Conservation (phyloP, 306 rosid species). For the Betula pendula region DNA sequence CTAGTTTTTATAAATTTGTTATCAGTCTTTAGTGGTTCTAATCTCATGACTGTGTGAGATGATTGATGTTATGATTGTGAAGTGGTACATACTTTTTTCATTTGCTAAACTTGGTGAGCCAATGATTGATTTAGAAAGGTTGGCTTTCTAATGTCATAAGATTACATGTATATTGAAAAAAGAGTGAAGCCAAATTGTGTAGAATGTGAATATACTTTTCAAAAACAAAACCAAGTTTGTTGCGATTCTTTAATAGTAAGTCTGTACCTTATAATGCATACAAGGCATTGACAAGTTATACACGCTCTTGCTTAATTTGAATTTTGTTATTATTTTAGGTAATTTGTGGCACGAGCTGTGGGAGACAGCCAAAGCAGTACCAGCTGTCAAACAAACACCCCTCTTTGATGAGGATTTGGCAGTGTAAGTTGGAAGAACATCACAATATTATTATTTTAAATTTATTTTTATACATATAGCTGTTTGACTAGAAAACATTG, state of each 20-base stretch:
- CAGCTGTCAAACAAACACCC: slow-evolving; percentile 93
- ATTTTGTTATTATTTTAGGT: slow-evolving; percentile 48
- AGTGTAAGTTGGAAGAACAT: slow-evolving; percentile 59
- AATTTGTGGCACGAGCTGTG: slow-evolving; percentile 97
- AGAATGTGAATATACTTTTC: slow-evolving; percentile 12
- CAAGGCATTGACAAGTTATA: neutral
- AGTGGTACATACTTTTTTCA: no score
- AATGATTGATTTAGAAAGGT: slow-evolving; percentile 17
- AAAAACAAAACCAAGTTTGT: slow-evolving; percentile 7
- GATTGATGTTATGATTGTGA: no score
- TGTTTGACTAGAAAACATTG: slow-evolving; percentile 23
- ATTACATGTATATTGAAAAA: slow-evolving; percentile 13
- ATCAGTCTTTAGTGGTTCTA: no score
- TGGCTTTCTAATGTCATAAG: slow-evolving; percentile 5
- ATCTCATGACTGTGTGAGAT: no score
- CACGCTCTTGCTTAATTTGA: slow-evolving; percentile 12
- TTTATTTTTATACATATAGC: slow-evolving; percentile 1
- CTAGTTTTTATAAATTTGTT: no score
- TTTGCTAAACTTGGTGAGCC: no score
- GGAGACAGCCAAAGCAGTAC: slow-evolving; percentile 91
- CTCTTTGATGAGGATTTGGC: slow-evolving; percentile 98
- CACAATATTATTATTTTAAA: slow-evolving; percentile 13
- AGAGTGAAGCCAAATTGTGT: slow-evolving; percentile 20
- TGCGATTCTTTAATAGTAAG: slow-evolving; percentile 14
- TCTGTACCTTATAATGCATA: slow-evolving; percentile 12